phyloP scores from a whole-genome alignment of 768 basidiomycete genomes.

The Pleurotus tuber-regium region DNA sequence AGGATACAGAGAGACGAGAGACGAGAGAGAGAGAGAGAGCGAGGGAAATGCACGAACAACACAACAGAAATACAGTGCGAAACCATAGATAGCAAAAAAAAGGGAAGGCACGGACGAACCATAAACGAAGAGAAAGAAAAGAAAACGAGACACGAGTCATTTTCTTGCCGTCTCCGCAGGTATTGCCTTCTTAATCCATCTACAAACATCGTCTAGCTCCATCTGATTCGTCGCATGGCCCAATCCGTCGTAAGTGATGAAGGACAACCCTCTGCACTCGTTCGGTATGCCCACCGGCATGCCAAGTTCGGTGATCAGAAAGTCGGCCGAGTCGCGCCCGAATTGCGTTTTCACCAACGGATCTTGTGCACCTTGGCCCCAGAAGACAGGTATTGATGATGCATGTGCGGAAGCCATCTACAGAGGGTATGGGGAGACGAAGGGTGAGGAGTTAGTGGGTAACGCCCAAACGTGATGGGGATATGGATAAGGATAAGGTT shows the following conservation, averaged over 20 bases:
- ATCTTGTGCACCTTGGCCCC: constrained; percentile 82
- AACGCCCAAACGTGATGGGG: constrained; percentile 6
- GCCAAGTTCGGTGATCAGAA: constrained; percentile 52
- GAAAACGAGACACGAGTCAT: not conserved
- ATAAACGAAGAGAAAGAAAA: constrained; percentile 8
- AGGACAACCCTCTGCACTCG: constrained; percentile 55
- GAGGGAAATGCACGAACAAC: not conserved
- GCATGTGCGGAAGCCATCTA: constrained; percentile 65
- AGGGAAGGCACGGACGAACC: not conserved
- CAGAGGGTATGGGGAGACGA: not conserved
- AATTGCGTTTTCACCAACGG: constrained; percentile 62
- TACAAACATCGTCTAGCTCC: constrained; percentile 69
- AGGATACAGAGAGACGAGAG: not conserved
- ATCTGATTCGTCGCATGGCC: constrained; percentile 61
- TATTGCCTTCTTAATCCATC: constrained; percentile 65
- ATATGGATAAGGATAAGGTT: constrained; percentile 8
- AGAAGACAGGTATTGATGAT: constrained; percentile 71
- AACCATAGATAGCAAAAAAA: constrained; percentile 5
- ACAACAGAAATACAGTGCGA: constrained; percentile 6
- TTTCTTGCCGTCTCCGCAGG: constrained; percentile 23
- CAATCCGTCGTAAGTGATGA: constrained; percentile 64
- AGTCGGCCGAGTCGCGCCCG: constrained; percentile 52
- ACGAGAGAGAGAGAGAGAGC: not conserved
- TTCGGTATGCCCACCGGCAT: constrained; percentile 39
- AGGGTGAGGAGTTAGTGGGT: constrained; percentile 1